Conservation (phyloP, 2,329 filamentous ascomycete species). For the Neocucurbitaria cava region DNA sequence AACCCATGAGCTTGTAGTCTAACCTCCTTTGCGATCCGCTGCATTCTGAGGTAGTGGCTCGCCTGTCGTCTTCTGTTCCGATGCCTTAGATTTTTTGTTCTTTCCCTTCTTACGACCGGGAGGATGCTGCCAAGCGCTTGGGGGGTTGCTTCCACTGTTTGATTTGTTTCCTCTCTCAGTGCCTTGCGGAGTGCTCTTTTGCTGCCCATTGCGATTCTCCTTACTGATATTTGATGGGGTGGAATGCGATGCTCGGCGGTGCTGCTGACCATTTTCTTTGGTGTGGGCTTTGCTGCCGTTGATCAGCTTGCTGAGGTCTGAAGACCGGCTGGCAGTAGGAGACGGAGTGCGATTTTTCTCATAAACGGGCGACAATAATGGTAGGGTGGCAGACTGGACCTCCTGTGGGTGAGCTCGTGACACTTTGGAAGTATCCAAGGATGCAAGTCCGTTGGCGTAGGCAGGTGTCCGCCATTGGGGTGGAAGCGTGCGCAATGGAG, state of each 20-base stretch:
- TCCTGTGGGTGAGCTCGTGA: conserved; percentile 47
- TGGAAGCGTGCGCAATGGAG: conserved; percentile 37
- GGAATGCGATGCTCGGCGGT: conserved; percentile 37
- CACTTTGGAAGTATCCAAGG: conserved; percentile 54
- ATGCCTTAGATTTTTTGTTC: conserved; percentile 34
- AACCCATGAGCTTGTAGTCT: conserved; percentile 2
- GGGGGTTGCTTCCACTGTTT: conserved; percentile 15
- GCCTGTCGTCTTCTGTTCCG: conserved; percentile 43
- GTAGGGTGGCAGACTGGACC: conserved; percentile 49
- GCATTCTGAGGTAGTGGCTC: conserved; percentile 54
- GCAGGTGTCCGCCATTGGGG: conserved; percentile 40
- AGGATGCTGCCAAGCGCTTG: conserved; percentile 30
- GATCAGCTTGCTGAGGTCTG: conserved; percentile 33
- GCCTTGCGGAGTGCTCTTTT: conserved; percentile 25
- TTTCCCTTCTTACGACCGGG: conserved; percentile 30
- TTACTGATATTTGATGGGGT: conserved; percentile 27
- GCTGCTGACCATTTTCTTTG: conserved; percentile 37
- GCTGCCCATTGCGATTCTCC: conserved; percentile 33
- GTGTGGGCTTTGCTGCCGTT: conserved; percentile 38
- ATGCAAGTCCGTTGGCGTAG: conserved; percentile 39
- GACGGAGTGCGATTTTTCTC: conserved; percentile 77
- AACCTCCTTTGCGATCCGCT: conserved; percentile 56
- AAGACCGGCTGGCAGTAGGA: conserved; percentile 63
- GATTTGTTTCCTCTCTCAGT: conserved; percentile 37
- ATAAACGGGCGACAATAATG: conserved; percentile 73